Evolutionary conservation across 768 basidiomycete species (phyloP).

Genomic region (Dioszegia hungarica): DNA sequence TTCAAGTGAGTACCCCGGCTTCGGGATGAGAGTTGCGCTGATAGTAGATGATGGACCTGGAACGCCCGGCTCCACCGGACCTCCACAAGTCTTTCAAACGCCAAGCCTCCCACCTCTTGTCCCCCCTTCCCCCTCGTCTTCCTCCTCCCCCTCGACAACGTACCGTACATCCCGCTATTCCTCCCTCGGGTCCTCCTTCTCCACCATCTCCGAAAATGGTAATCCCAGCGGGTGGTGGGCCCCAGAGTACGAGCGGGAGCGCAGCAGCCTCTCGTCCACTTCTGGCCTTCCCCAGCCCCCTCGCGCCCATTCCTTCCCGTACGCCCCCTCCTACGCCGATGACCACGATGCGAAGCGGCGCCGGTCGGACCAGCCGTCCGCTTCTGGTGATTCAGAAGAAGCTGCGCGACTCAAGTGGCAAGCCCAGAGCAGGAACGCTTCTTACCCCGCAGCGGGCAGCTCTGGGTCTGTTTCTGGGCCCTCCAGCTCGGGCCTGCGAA

Average conservation of each 20-base stretch:
- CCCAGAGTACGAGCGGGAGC: constrained; percentile 20
- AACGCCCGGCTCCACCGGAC: constrained; percentile 14
- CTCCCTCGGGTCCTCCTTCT: constrained; percentile 25
- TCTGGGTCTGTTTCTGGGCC: constrained; percentile 11
- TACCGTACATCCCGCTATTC: constrained; percentile 30
- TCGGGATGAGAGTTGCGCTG: background rate
- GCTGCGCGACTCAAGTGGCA: constrained; percentile 33
- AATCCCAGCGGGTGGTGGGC: constrained; percentile 44
- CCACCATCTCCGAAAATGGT: constrained; percentile 7
- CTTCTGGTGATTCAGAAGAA: constrained; percentile 29
- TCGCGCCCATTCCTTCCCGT: constrained; percentile 17
- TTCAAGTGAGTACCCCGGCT: constrained; percentile 20
- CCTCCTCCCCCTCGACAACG: constrained; percentile 29
- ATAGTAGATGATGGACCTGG: background rate
- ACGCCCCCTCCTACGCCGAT: constrained; percentile 10
- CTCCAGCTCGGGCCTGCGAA: constrained; percentile 1
- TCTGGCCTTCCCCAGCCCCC: background rate
- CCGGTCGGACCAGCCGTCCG: constrained; percentile 29
- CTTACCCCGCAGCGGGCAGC: constrained; percentile 28
- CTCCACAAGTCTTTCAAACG: constrained; percentile 14
- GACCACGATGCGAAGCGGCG: constrained; percentile 30
- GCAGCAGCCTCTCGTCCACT: constrained; percentile 1
- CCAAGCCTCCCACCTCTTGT: constrained; percentile 30
- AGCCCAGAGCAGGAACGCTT: constrained; percentile 36
- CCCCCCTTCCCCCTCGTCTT: constrained; percentile 28